Conservation (phyloP, 108 stramenopile genomes). For the Nitzschia sp. region DNA sequence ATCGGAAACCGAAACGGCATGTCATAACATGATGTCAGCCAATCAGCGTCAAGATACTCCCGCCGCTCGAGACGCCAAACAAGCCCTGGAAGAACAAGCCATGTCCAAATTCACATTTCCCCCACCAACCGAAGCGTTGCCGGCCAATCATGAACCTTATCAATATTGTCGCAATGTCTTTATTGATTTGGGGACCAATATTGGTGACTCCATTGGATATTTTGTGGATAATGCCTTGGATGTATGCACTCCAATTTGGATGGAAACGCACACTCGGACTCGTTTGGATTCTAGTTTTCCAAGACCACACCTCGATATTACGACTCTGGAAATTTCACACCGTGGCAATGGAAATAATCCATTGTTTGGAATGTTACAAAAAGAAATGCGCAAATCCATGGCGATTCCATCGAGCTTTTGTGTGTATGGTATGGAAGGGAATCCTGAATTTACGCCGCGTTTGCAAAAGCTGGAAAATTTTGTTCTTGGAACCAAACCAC, state of each 20-base stretch:
- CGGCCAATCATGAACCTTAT: slow-evolving; percentile 2
- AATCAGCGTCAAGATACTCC: not conserved
- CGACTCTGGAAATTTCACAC: slow-evolving; percentile 17
- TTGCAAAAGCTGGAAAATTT: slow-evolving; percentile 38
- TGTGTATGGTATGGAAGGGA: slow-evolving; percentile 55
- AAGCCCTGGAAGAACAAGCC: not conserved
- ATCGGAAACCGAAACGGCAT: not conserved
- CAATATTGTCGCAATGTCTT: slow-evolving; percentile 29
- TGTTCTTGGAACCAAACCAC: slow-evolving; percentile 32
- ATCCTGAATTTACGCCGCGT: slow-evolving; percentile 46
- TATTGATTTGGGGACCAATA: slow-evolving; percentile 45
- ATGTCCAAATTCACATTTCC: not conserved
- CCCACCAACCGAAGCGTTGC: not conserved
- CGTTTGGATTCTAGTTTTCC: slow-evolving; percentile 15
- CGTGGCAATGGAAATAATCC: slow-evolving; percentile 21
- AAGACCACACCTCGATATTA: slow-evolving; percentile 29
- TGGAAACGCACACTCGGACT: slow-evolving; percentile 3
- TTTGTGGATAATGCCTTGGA: slow-evolving; percentile 38
- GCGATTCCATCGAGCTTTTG: slow-evolving; percentile 20
- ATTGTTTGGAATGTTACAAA: slow-evolving; percentile 18
- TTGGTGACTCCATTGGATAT: slow-evolving; percentile 42
- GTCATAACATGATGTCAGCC: not conserved
- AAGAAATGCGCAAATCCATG: not conserved
- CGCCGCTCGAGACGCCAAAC: not conserved
- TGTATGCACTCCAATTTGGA: slow-evolving; percentile 33